Evolutionary conservation across 257 asterid species (phyloP).

Genomic region (Leonotis leonurus): DNA sequence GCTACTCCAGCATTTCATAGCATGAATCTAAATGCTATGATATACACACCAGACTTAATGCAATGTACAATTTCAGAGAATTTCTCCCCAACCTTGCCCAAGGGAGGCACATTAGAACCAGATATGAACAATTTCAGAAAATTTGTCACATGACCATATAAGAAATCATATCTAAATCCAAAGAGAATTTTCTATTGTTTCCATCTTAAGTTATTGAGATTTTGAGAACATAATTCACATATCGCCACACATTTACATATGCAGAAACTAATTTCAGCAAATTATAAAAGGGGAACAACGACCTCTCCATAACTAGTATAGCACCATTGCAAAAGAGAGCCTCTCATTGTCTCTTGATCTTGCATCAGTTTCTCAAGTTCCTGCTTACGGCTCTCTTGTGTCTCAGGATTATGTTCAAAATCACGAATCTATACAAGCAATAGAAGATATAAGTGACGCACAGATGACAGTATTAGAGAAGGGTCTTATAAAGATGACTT

Average conservation of each 20-base stretch:
- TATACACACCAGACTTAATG: not conserved
- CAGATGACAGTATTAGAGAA: constrained; percentile 16
- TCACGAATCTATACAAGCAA: constrained; percentile 62
- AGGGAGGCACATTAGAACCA: not conserved
- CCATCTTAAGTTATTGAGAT: not conserved
- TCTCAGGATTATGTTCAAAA: constrained; percentile 56
- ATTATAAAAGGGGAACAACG: constrained; percentile 17
- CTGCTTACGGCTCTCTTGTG: constrained; percentile 66
- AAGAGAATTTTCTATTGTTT: not conserved
- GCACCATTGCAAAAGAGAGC: constrained; percentile 76
- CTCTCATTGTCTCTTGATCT: constrained; percentile 66
- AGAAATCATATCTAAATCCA: not conserved
- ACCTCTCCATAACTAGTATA: constrained; percentile 91
- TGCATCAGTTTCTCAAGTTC: constrained; percentile 67
- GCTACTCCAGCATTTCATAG: not conserved
- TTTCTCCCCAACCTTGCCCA: not conserved
- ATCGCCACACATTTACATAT: not conserved
- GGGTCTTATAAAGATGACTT: not conserved
- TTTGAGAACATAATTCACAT: constrained; percentile 5
- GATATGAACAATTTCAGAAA: not conserved
- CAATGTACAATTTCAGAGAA: not conserved
- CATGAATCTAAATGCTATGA: not conserved
- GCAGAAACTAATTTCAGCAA: constrained; percentile 12
- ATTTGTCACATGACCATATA: not conserved
- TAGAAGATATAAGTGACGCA: not conserved